Evolutionary conservation across 164 flowering plant species (phyloP), one percentile per base, ranked within the genome.

Genomic region (Tetrastigma voinierianum): DNA sequence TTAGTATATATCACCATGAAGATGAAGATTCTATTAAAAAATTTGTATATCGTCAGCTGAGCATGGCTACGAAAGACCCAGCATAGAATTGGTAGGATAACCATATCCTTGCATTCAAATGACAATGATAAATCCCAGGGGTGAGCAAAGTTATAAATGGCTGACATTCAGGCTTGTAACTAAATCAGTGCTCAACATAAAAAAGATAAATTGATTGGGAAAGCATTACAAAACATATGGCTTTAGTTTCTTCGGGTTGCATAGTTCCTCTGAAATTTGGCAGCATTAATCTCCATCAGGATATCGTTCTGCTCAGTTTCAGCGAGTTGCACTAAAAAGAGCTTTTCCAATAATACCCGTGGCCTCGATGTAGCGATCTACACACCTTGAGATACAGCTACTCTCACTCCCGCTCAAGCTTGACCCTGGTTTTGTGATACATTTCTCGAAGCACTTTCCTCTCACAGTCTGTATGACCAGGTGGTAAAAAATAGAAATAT

Each of bases 341-440:
- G 97, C 82, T 78, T 69, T 84, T 77, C 95, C 79, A 18, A 96
- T 57, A 43, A 96, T 89, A 40, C 95, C 90, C 3, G 96, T 89
- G 11, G 99, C 99, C 61, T 96, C 99, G 55, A 93, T 87, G 69
- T 96, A 96, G 62, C 96, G 99, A 46, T 96, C 99, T 71, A 93
- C 86, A 61, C 98, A 93, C 78, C 97, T 84, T 9, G 99, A 93
- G 19, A 93, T 68, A 83, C 97, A 96, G 76, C 97, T 96, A 66
- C 93, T 80, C 77, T 96, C 99, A 16, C 98, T 80, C 23, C 97
- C 93, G 57, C 99, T 85, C 62, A 96, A 71, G 76, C 97, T 90
- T 61, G 89, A 77, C 21, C 98, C 99, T 3, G 95, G 98, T 70
- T 95, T 93, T 23, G 97, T 85, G 64, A 96, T 84, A 54, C 99